Base-by-base conservation (phyloP, 2,329 filamentous ascomycete species). In the Xylaria sp. region DNA sequence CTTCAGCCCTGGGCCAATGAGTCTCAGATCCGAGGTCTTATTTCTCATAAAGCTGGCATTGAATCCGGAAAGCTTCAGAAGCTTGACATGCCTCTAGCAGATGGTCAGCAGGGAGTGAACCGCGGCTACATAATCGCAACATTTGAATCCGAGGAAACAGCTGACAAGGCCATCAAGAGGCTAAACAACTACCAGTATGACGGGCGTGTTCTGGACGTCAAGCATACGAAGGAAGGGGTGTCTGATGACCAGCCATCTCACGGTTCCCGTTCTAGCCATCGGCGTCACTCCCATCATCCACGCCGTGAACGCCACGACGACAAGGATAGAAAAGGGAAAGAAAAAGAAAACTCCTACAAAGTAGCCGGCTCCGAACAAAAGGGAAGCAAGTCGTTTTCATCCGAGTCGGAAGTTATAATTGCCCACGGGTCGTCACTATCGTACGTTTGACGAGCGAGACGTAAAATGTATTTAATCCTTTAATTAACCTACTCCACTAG, bases 111-210 rank as follows among this genome's bases (percentile, higher is more conserved):
- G 13, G 66, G 62, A 31, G 56, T 56, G 2, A 77, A 75, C 54
- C 73, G 74, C 53, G 76, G 77, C 4, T 77, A 76, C 42, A 77
- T 72, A 33, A 72, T 74, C 15, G 64, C 75, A 48, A 78, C 75
- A 4, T 75, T 78, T 46, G 65, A 67, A 20, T 76, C 65, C n/a
- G 74, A 77, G 59, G 74, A 74, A 46, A 67, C 67, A 5, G 77
- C 77, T 15, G 74, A 69, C 31, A 74, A 72, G 40, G 59, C 71
- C 17, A 72, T 78, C 53, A 70, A 70, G 49, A 71, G 68, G n/a
- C 75, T 79, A 26, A 66, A 78, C 49, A 73, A 74, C 4, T 70
- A 65, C 63, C 74, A 73, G 49, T 73, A 74, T 42, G 74, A 76
- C 4, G 75, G 76, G 4, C 72, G 72, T 7, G 64, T 63, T 26